Evolutionary conservation across 257 asterid species (phyloP).

Genomic region (Jacaranda mimosifolia): DNA sequence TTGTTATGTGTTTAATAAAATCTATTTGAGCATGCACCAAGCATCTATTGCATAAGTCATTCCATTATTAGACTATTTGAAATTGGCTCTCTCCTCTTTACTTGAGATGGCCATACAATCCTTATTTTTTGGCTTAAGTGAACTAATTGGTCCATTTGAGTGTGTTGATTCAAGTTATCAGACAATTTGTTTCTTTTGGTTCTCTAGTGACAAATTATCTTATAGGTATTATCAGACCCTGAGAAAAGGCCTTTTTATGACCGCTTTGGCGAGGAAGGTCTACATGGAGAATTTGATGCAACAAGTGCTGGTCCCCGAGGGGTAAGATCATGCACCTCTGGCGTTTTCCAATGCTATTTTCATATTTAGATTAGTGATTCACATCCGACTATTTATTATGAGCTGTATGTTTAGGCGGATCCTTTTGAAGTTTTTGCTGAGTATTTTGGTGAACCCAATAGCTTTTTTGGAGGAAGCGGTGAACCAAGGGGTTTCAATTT

Average conservation of each 20-base stretch:
- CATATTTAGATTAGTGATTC: constrained; percentile 28
- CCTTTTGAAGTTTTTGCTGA: constrained; percentile 83
- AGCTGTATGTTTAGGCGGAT: constrained; percentile 64
- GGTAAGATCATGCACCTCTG: constrained; percentile 51
- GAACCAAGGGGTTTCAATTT: constrained; percentile 67
- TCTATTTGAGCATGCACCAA: background rate
- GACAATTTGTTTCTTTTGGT: constrained; percentile 16
- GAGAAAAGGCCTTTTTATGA: constrained; percentile 90
- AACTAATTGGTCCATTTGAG: constrained; percentile 20
- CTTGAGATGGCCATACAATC: constrained; percentile 21
- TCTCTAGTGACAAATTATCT: constrained; percentile 40
- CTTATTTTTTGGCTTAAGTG: constrained; percentile 9
- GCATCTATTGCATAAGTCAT: constrained; percentile 11
- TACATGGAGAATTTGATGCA: constrained; percentile 71
- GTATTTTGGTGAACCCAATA: constrained; percentile 75
- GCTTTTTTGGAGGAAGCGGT: constrained; percentile 70
- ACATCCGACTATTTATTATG: constrained; percentile 15
- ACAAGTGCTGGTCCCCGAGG: constrained; percentile 65
- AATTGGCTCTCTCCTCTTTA: background rate
- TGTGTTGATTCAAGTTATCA: constrained; percentile 21
- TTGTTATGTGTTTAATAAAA: background rate
- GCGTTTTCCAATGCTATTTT: constrained; percentile 10
- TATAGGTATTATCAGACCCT: constrained; percentile 87
- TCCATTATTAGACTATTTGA: constrained; percentile 6
- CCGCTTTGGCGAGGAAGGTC: constrained; percentile 90